Percentiles rank a stretch among this genome's conserved stretches.
These are phyloP conservation scores for Acanthamoeba lenticulata DNA, from an alignment of 208 protist genomes.

Conservation along the genomic window DNA sequence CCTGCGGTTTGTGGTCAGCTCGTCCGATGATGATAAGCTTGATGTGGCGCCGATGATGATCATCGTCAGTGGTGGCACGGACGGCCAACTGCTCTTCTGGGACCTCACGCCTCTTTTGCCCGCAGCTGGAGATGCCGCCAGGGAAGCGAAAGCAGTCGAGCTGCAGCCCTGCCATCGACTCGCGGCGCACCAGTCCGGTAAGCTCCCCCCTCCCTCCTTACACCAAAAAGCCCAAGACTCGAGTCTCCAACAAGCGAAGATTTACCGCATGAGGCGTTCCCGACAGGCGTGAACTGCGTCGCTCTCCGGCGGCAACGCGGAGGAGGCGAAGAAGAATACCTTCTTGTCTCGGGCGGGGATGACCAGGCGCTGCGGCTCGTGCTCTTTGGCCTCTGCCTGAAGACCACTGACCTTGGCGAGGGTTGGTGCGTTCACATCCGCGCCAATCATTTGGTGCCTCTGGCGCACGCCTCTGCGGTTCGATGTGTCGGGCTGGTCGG, in stretches of 20 bases:
- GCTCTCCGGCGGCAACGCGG: not conserved
- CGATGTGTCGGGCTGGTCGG: not conserved
- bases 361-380: not conserved
- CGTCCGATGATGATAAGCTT: not conserved
- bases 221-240: too few species aligned
- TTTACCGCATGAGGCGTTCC: not conserved
- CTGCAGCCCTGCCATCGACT: too few species aligned
- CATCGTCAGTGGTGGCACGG: slow-evolving; percentile 7
- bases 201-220: too few species aligned
- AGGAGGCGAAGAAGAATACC: not conserved
- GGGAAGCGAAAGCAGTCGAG: too few species aligned
- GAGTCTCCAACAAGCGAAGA: too few species aligned
- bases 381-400: not conserved
- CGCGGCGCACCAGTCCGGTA: not conserved
- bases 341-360: not conserved
- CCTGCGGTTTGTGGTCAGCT: not conserved
- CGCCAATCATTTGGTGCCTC: not conserved
- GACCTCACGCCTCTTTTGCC: too few species aligned
- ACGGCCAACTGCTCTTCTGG: slow-evolving; percentile 35
- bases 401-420: not conserved
- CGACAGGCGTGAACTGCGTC: not conserved
- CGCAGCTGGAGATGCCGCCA: too few species aligned
- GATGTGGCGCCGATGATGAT: not conserved
- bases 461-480: not conserved
- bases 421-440: not conserved